Evolutionary conservation across 306 rosid genomes (phyloP).

Genomic region (Cucurbita maxima): DNA sequence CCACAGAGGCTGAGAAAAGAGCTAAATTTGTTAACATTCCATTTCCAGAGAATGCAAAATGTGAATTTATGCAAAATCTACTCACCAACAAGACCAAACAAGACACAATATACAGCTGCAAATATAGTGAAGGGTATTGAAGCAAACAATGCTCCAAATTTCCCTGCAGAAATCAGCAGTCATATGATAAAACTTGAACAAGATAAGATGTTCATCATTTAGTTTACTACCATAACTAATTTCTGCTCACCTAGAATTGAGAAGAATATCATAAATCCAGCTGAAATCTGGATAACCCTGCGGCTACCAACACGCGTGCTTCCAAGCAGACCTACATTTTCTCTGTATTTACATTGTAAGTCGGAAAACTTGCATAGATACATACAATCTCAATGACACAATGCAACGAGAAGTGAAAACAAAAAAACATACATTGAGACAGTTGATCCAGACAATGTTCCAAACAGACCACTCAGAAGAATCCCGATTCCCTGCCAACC

Average conservation of each 20-base stretch:
- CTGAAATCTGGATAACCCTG: conserved; percentile 90
- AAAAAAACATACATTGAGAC: conserved; percentile 65
- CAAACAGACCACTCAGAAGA: conserved; percentile 82
- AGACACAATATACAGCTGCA: conserved; percentile 79
- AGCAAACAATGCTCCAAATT: conserved; percentile 93
- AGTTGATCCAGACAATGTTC: conserved; percentile 72
- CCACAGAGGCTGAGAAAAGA: conserved; percentile 74
- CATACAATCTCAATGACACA: background rate
- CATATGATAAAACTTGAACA: background rate
- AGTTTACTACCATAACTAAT: no score
- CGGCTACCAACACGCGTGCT: conserved; percentile 98
- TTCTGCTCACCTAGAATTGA: conserved; percentile 60
- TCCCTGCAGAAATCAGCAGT: conserved; percentile 43
- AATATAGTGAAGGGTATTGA: conserved; percentile 90
- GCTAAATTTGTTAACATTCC: background rate
- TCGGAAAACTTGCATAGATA: background rate
- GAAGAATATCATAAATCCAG: conserved; percentile 97
- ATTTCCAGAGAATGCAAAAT: background rate
- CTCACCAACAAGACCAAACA: conserved; percentile 96
- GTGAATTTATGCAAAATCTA: background rate
- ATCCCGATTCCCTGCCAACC: conserved; percentile 99
- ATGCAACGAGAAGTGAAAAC: background rate
- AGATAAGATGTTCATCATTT: background rate
- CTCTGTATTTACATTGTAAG: conserved; percentile 30
- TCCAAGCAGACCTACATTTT: conserved; percentile 93